Evolutionary conservation across 805 yeast genomes (phyloP).

Genomic region (Sugiyamaella smithiae): DNA sequence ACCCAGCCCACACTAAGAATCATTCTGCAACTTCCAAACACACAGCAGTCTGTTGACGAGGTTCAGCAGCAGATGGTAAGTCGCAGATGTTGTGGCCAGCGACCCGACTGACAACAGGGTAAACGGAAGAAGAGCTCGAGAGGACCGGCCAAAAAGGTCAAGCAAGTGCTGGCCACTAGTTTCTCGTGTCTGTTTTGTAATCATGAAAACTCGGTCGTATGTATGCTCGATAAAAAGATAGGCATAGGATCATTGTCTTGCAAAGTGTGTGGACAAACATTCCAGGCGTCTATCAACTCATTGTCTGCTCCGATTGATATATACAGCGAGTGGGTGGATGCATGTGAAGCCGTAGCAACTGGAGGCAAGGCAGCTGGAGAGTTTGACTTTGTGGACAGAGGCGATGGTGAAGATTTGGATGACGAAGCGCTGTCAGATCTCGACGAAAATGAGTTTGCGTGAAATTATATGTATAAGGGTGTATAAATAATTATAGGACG

Average conservation of each 20-base stretch:
- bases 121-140: constrained; percentile 81
- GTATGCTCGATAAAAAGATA: constrained; percentile 81
- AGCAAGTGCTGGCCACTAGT: constrained; percentile 74
- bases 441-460: constrained; percentile 25
- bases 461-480: neutral
- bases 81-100: neutral
- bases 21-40: neutral
- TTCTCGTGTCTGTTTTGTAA: constrained; percentile 93
- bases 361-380: constrained; percentile 39
- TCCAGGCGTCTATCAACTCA: constrained; percentile 83
- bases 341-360: constrained; percentile 84
- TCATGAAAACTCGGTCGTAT: constrained; percentile 88
- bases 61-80: neutral
- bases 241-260: constrained; percentile 82
- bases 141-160: constrained; percentile 74
- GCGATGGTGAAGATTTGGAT: constrained; percentile 22
- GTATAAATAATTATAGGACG: no score
- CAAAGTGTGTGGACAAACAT: constrained; percentile 90
- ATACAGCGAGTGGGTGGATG: constrained; percentile 97
- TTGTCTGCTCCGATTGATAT: constrained; percentile 86
- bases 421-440: constrained; percentile 28
- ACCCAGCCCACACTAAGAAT: no score
- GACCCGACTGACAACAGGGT: constrained; percentile 44
- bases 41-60: neutral
- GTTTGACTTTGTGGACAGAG: constrained; percentile 24